Evolutionary conservation across 148 eudicot genomes (phyloP).

Genomic region (Suaeda aralocaspica): DNA sequence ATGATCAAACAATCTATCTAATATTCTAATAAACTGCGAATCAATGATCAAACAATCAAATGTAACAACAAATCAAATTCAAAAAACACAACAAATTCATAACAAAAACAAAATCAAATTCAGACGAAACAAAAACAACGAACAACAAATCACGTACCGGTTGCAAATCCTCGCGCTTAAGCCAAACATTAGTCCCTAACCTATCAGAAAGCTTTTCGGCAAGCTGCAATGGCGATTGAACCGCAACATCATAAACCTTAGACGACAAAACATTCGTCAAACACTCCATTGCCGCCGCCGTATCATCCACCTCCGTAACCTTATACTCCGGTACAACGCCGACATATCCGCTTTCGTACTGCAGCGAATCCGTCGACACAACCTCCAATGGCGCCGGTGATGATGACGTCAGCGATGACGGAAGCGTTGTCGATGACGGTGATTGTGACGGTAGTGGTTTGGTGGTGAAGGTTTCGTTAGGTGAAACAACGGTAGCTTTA

Average conservation of each 20-base stretch:
- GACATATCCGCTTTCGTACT: slow-evolving; percentile 51
- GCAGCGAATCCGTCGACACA: slow-evolving; percentile 51
- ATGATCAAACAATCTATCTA: too few species aligned
- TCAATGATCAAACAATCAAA: not conserved
- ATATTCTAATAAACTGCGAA: too few species aligned
- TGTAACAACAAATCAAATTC: not conserved
- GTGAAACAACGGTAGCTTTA: not conserved
- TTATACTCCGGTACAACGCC: slow-evolving; percentile 44
- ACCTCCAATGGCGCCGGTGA: slow-evolving; percentile 13
- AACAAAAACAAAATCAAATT: not conserved
- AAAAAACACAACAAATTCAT: not conserved
- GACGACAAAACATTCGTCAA: slow-evolving; percentile 56
- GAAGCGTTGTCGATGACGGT: not conserved
- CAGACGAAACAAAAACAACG: not conserved
- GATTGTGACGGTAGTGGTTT: not conserved
- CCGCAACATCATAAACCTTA: slow-evolving; percentile 70
- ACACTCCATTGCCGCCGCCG: slow-evolving; percentile 51
- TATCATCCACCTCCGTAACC: not conserved
- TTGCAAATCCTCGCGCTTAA: slow-evolving; percentile 68
- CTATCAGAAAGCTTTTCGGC: slow-evolving; percentile 64
- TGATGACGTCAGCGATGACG: not conserved
- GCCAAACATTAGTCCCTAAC: slow-evolving; percentile 54
- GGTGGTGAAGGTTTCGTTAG: not conserved
- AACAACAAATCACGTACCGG: not conserved
- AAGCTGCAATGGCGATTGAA: slow-evolving; percentile 66